Conservation (phyloP, 495 filamentous ascomycete species). For the Neurospora cerealis region DNA sequence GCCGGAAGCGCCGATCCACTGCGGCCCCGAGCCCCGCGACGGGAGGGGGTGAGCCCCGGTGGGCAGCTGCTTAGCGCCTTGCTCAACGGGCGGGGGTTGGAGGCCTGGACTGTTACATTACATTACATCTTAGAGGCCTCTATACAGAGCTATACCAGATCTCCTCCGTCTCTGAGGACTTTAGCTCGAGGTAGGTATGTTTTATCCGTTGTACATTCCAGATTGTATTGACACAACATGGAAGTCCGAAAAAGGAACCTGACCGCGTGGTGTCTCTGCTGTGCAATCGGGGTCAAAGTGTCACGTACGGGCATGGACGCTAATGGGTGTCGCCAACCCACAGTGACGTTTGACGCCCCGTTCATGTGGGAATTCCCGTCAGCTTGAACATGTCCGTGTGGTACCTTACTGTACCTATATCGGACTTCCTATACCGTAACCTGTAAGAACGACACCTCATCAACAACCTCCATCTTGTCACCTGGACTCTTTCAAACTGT, state of each 20-base stretch:
- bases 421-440: background rate
- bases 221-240: background rate
- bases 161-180: background rate
- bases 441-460: background rate
- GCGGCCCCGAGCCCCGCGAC: background rate
- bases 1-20: background rate
- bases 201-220: background rate
- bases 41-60: background rate
- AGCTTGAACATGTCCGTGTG: background rate
- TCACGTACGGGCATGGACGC: background rate
- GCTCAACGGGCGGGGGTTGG: background rate
- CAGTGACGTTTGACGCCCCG: background rate
- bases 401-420: background rate
- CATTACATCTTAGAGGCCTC: background rate
- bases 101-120: background rate
- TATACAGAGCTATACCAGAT: background rate
- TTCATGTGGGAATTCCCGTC: background rate
- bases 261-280: background rate
- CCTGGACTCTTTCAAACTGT: background rate
- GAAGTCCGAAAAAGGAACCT: background rate
- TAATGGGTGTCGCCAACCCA: background rate
- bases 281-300: background rate
- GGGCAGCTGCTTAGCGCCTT: background rate
- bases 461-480: background rate
- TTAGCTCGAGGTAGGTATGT: background rate